Conservation (phyloP, 2,329 filamentous ascomycete genomes). For the Aspergillus pseudoterreus region DNA sequence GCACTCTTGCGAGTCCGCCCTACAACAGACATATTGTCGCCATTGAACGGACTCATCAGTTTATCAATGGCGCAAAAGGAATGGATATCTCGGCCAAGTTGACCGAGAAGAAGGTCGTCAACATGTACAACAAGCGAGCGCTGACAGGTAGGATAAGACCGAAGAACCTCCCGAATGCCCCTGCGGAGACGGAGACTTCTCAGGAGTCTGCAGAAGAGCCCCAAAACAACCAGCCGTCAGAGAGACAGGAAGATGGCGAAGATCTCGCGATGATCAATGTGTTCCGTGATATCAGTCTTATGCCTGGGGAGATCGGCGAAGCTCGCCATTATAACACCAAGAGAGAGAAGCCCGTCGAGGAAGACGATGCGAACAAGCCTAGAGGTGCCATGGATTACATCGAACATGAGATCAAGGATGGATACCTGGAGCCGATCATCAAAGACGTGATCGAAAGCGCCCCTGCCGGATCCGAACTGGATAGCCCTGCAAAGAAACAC, state of each 20-base stretch:
- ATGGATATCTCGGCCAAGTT: slow-evolving; percentile 82
- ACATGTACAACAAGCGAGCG: slow-evolving; percentile 60
- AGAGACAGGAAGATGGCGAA: slow-evolving; percentile 15
- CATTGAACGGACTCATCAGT: slow-evolving; percentile 81
- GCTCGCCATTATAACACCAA: slow-evolving; percentile 11
- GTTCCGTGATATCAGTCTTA: slow-evolving; percentile 32
- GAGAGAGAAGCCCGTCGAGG: slow-evolving; percentile 1
- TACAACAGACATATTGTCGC: slow-evolving; percentile 86
- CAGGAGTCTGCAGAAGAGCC: slow-evolving; percentile 4
- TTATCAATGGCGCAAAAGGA: slow-evolving; percentile 77
- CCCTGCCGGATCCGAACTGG: not conserved
- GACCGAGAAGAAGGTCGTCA: slow-evolving; percentile 66
- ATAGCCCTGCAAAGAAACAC: not conserved
- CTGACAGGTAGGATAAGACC: not conserved
- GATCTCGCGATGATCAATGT: slow-evolving; percentile 28
- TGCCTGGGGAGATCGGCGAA: slow-evolving; percentile 25
- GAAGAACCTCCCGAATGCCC: not conserved
- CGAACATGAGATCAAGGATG: slow-evolving; percentile 43
- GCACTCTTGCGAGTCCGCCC: slow-evolving; percentile 77
- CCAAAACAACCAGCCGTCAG: too few relatives aligned
- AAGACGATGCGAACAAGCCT: slow-evolving; percentile 13
- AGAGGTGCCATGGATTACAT: slow-evolving; percentile 41
- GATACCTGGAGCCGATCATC: slow-evolving; percentile 39
- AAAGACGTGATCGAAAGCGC: slow-evolving; percentile 30
- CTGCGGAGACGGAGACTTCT: slow-evolving; percentile 1